Conservation (phyloP, 768 basidiomycete genomes). For the Russula brevipes region DNA sequence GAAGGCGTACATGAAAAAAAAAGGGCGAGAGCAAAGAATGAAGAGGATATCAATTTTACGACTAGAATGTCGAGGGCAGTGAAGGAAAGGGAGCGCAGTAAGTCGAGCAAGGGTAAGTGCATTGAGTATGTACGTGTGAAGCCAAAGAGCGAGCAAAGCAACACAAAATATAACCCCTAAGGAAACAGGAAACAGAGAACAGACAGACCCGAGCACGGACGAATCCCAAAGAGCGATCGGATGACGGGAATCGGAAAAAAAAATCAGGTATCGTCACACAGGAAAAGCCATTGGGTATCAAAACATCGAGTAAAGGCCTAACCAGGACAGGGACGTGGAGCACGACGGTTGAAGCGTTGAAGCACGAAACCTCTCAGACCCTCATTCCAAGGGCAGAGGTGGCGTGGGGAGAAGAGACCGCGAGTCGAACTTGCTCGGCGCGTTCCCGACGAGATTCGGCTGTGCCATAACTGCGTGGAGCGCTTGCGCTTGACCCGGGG, state of each 20-base stretch:
- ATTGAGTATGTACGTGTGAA: background rate
- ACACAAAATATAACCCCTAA: constrained; percentile 10
- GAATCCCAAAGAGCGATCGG: constrained; percentile 9
- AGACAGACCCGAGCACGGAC: background rate
- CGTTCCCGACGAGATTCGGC: constrained; percentile 20
- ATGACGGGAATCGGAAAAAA: background rate
- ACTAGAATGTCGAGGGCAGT: background rate
- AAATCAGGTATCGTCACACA: constrained; percentile 9
- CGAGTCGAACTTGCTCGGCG: constrained; percentile 21
- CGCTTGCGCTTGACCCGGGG: constrained; percentile 20
- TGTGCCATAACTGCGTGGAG: constrained; percentile 20
- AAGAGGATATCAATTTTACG: constrained; percentile 1
- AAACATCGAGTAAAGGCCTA: background rate
- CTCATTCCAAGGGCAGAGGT: constrained; percentile 24
- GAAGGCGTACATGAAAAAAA: background rate
- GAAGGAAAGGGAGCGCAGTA: background rate
- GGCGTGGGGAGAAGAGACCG: constrained; percentile 25
- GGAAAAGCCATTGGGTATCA: constrained; percentile 4
- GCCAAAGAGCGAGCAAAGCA: background rate
- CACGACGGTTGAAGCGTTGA: too few relatives aligned
- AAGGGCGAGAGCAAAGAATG: background rate
- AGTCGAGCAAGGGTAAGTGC: constrained; percentile 1
- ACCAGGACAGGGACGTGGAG: background rate
- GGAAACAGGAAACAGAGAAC: background rate
- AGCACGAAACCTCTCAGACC: background rate